Conservation (phyloP, 2,329 filamentous ascomycete species). For the Keithomyces neogunnii region DNA sequence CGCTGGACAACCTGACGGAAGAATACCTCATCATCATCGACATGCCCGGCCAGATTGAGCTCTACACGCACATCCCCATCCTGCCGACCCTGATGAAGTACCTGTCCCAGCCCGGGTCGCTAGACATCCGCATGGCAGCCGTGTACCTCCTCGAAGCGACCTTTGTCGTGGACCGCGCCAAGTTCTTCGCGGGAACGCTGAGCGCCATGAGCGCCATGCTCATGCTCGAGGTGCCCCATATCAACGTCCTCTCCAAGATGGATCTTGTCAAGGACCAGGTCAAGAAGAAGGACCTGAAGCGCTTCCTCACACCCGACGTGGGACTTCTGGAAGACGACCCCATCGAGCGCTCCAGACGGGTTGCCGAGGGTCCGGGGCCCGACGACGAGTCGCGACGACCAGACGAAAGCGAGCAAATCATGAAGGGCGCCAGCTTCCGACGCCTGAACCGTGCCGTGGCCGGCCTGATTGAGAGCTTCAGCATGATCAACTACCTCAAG, state of each 20-base stretch:
- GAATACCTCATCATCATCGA: slow-evolving; percentile 97
- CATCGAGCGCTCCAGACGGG: slow-evolving; percentile 35
- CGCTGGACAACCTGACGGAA: slow-evolving; percentile 77
- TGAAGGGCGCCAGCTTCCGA: slow-evolving; percentile 76
- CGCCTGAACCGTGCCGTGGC: slow-evolving; percentile 82
- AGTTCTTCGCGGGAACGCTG: slow-evolving; percentile 93
- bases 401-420: slow-evolving; percentile 57
- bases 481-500: slow-evolving; percentile 93
- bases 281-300: slow-evolving; percentile 77
- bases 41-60: slow-evolving; percentile 97
- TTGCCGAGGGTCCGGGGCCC: slow-evolving; percentile 28
- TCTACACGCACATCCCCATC: slow-evolving; percentile 95
- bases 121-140: slow-evolving; percentile 88
- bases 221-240: slow-evolving; percentile 92
- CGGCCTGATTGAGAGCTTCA: slow-evolving; percentile 90
- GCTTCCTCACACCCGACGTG: slow-evolving; percentile 81
- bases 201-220: slow-evolving; percentile 99
- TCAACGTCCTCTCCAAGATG: slow-evolving; percentile 97
- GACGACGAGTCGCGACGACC: slow-evolving; percentile 51
- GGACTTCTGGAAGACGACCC: slow-evolving; percentile 75
- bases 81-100: slow-evolving; percentile 77
- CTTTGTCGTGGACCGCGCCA: slow-evolving; percentile 90
- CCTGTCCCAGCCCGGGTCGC: slow-evolving; percentile 65
- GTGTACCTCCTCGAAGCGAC: slow-evolving; percentile 92
- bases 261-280: slow-evolving; percentile 89